Percentiles rank a stretch among this genome's conserved stretches.
These are phyloP conservation scores for Remersonia thermophila DNA, from an alignment of 2,329 filamentous ascomycete species.

Conservation along the genomic window DNA sequence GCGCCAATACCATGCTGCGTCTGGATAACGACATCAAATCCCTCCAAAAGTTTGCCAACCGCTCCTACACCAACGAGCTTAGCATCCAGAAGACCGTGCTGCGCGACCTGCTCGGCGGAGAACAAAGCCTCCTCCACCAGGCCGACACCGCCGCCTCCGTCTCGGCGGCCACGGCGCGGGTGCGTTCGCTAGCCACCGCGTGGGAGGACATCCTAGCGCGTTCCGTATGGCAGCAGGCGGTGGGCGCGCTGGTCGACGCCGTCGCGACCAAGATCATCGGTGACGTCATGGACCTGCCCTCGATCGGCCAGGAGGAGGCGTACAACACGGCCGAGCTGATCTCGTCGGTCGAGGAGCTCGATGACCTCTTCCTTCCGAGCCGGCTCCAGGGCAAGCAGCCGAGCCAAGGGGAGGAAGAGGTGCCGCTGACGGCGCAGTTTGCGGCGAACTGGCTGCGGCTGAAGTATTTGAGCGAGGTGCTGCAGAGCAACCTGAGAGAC, in stretches of 20 bases:
- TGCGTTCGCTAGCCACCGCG: slow-evolving; percentile 39
- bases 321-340: slow-evolving; percentile 50
- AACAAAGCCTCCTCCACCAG: slow-evolving; percentile 48
- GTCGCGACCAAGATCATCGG: slow-evolving; percentile 46
- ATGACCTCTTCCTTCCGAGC: slow-evolving; percentile 46
- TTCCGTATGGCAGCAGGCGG: slow-evolving; percentile 51
- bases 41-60: slow-evolving; percentile 46
- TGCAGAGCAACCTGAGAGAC: slow-evolving; percentile 55
- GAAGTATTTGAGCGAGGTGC: slow-evolving; percentile 50
- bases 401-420: slow-evolving; percentile 21
- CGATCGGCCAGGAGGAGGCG: slow-evolving; percentile 52
- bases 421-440: slow-evolving; percentile 48
- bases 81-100: slow-evolving; percentile 47
- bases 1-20: slow-evolving; percentile 42
- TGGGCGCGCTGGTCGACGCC: slow-evolving; percentile 47
- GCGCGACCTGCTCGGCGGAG: slow-evolving; percentile 47
- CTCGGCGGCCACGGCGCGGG: slow-evolving; percentile 39
- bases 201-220: slow-evolving; percentile 48
- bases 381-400: slow-evolving; percentile 17
- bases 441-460: slow-evolving; percentile 50
- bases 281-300: slow-evolving; percentile 49
- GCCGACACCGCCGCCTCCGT: slow-evolving; percentile 38
- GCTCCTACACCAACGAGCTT: slow-evolving; percentile 51
- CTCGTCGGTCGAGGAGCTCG: slow-evolving; percentile 41
- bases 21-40: slow-evolving; percentile 48